These are phyloP conservation scores for Trichoderma sp. DNA, from an alignment of 2,329 filamentous ascomycete genomes.

Conservation along the genomic window DNA sequence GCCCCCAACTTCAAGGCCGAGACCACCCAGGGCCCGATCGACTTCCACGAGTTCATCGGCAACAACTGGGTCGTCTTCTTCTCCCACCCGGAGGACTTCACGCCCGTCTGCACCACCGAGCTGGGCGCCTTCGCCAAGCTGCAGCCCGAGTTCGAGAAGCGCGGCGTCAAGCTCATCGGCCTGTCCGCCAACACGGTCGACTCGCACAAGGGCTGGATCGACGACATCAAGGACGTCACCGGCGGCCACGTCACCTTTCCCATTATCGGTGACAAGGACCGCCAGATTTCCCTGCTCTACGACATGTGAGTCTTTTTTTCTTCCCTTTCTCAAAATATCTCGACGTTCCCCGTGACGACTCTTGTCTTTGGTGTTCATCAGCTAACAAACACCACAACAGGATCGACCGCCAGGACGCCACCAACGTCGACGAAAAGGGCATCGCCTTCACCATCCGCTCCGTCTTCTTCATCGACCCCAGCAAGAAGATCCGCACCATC, in stretches of 20 bases:
- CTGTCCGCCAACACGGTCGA: slow-evolving; percentile 83
- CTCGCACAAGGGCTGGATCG: slow-evolving; percentile 86
- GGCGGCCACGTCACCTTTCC: slow-evolving; percentile 72
- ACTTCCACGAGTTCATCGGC: slow-evolving; percentile 81
- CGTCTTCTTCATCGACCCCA: slow-evolving; percentile 92
- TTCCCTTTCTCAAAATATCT: not conserved
- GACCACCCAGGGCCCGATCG: slow-evolving; percentile 74
- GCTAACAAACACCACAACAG: slow-evolving; percentile 40
- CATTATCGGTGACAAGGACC: slow-evolving; percentile 78
- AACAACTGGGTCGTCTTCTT: slow-evolving; percentile 81
- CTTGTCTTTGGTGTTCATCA: too few relatives aligned
- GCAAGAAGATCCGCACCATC: slow-evolving; percentile 90
- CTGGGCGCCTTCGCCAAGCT: slow-evolving; percentile 91
- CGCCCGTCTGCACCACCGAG: slow-evolving; percentile 94
- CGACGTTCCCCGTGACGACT: too few relatives aligned
- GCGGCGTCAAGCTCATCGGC: slow-evolving; percentile 88
- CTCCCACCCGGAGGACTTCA: slow-evolving; percentile 88
- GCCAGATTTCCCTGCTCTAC: slow-evolving; percentile 74
- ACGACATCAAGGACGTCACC: slow-evolving; percentile 80
- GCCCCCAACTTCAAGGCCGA: slow-evolving; percentile 85
- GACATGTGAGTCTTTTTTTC: slow-evolving; percentile 65
- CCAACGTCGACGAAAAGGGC: slow-evolving; percentile 78
- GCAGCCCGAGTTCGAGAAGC: slow-evolving; percentile 82
- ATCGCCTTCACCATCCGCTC: slow-evolving; percentile 93
- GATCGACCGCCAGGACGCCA: slow-evolving; percentile 78